These are phyloP conservation scores for Solanum bulbocastanum DNA, from an alignment of 257 asterid species.

Conservation along the genomic window DNA sequence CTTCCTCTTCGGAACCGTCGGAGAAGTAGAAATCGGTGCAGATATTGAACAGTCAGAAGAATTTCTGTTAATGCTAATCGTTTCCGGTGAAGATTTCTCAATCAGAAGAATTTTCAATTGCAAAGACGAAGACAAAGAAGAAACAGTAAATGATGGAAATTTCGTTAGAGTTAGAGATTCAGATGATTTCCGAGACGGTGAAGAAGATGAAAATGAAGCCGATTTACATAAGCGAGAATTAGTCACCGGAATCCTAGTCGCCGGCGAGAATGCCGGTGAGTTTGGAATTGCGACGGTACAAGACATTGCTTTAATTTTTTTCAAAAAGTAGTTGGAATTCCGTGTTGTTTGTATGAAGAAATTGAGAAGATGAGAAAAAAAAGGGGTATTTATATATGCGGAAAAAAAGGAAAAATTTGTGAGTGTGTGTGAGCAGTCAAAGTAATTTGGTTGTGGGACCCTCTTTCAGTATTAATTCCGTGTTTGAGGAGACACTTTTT, in stretches of 20 bases:
- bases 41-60: slow-evolving; percentile 18
- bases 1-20: slow-evolving; percentile 22
- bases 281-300: slow-evolving; percentile 48
- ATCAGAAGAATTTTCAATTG: slow-evolving; percentile 41
- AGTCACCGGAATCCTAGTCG: slow-evolving; percentile 2
- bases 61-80: slow-evolving; percentile 35
- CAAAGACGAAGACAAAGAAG: slow-evolving; percentile 26
- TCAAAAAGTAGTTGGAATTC: slow-evolving; percentile 9
- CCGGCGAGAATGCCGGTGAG: slow-evolving; percentile 46
- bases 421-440: slow-evolving; percentile 2
- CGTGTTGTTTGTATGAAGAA: background rate
- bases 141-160: slow-evolving; percentile 6
- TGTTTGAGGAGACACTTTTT: background rate
- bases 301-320: slow-evolving; percentile 5
- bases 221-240: slow-evolving; percentile 14
- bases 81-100: slow-evolving; percentile 25
- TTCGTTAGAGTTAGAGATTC: background rate
- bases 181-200: slow-evolving; percentile 8
- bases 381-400: slow-evolving; percentile 5
- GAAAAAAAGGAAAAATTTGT: background rate
- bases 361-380: background rate
- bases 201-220: slow-evolving; percentile 12
- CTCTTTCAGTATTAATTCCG: background rate
- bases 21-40: slow-evolving; percentile 12
- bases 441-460: slow-evolving; percentile 1